Evolutionary conservation across 2,329 filamentous ascomycete genomes (phyloP).

Genomic region (Epichloe elymi): DNA sequence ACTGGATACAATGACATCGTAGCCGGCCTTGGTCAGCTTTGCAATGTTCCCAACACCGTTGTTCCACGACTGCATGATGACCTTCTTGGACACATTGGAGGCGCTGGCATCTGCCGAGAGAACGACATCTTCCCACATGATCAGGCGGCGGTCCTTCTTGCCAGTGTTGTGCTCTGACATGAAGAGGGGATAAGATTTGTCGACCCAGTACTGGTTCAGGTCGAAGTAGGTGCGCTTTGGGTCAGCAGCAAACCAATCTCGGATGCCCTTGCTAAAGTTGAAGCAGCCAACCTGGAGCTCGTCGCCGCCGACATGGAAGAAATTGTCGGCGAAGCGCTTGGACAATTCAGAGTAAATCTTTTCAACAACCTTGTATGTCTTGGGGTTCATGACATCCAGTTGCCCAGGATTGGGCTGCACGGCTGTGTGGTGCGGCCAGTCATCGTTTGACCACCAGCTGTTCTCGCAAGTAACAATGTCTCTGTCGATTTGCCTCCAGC

Average conservation of each 20-base stretch:
- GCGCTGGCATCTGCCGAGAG: constrained; percentile 29
- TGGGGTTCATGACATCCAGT: constrained; percentile 40
- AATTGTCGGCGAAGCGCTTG: constrained; percentile 34
- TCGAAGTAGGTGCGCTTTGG: constrained; percentile 30
- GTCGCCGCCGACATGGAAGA: constrained; percentile 43
- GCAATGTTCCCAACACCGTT: constrained; percentile 36
- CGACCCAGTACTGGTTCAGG: constrained; percentile 40
- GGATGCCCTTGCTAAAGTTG: constrained; percentile 38
- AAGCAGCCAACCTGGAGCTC: constrained; percentile 41
- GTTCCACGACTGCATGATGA: constrained; percentile 43
- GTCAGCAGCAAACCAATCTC: constrained; percentile 36
- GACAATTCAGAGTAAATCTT: constrained; percentile 42
- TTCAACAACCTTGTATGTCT: constrained; percentile 39
- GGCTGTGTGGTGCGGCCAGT: constrained; percentile 36
- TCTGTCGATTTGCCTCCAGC: constrained; percentile 40
- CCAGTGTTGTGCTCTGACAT: constrained; percentile 9
- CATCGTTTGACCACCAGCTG: constrained; percentile 49
- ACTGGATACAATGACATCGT: constrained; percentile 42
- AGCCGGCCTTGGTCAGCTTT: constrained; percentile 35
- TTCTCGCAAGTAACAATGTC: constrained; percentile 39
- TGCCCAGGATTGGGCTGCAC: constrained; percentile 44
- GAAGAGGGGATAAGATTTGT: constrained; percentile 38
- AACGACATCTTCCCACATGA: constrained; percentile 45
- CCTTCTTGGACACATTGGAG: constrained; percentile 32
- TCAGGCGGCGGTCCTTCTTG: constrained; percentile 32